Conservation (phyloP, 2,329 filamentous ascomycete species). For the Colletotrichum costaricense region DNA sequence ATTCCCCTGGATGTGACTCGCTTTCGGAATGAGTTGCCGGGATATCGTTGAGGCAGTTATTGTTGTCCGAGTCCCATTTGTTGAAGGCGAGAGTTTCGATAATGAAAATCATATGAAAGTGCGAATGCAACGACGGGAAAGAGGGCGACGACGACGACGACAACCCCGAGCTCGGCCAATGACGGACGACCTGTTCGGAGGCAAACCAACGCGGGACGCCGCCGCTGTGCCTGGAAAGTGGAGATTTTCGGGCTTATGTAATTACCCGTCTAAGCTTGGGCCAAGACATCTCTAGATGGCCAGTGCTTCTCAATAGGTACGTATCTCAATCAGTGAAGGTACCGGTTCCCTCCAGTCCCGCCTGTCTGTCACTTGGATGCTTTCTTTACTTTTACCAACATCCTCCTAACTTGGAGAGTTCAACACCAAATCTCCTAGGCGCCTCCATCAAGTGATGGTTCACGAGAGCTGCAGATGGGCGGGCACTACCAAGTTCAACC, state of each 20-base stretch:
- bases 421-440: neutral
- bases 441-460: slow-evolving; percentile 31
- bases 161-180: neutral
- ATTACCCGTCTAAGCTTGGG: neutral
- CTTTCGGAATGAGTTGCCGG: slow-evolving; percentile 7
- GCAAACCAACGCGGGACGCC: neutral
- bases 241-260: neutral
- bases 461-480: slow-evolving; percentile 8
- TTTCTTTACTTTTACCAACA: neutral
- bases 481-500: neutral
- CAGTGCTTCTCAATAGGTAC: neutral
- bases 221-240: neutral
- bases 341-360: neutral
- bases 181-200: neutral
- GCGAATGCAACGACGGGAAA: neutral
- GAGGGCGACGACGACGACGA: neutral
- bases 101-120: neutral
- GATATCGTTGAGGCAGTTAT: neutral
- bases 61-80: neutral
- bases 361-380: neutral
- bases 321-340: neutral
- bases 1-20: slow-evolving; percentile 11
- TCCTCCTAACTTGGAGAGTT: neutral
- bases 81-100: neutral
- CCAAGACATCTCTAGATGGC: neutral